Base-by-base conservation (phyloP, 208 protist genomes). In the Leishmania lainsoni region DNA sequence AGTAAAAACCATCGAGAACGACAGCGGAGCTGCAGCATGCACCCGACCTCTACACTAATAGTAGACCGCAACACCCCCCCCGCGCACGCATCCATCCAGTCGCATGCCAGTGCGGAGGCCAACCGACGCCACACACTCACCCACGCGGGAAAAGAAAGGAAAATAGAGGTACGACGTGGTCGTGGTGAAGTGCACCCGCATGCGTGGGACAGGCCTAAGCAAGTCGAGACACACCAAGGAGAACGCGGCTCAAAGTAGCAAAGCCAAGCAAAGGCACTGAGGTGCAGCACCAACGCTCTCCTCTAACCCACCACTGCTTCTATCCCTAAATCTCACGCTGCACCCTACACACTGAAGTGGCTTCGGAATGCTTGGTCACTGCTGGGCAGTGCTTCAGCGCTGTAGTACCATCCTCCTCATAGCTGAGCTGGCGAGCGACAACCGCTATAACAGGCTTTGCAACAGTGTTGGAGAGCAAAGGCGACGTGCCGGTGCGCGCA, bases 371-470 rank as follows among this genome's bases (percentile, higher is more conserved):
- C 26, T 63, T 29, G 29, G 22, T 5, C 9, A 35, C 6, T 45
- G 16, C 52, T 20, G 10, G 0, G 74, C 39, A 68, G 56, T 14
- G 32, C 56, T 77, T 65, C 39, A 12, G 32, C 5, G 74, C 32
- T 5, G 10, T n/a, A 5, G 75, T 78, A 32, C 32, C 48, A 3
- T 75, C 77, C 54, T 86, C 82, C 2, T 82, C 82, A 22, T 80
- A 86, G 48, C 78, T 75, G 58, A 86, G 74, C 78, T 86, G 82
- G 22, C 82, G 82, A 2, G 82, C 82, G 39, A 82, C 78, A 32
- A 76, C 20, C n/a, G 42, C 74, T 26, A 76, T 56, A 12, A 82
- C 66, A 9, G 78, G 82, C 74, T 86, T 86, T 1, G 82, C 82
- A 17, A 86, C 78, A 12, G 82, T 86, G 58, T 45, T 35, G 26